Percentiles rank a stretch among this genome's conserved stretches.
Evolutionary conservation across 1,284 basidiomycete genomes (phyloP).

Genomic region (Somion occarium): DNA sequence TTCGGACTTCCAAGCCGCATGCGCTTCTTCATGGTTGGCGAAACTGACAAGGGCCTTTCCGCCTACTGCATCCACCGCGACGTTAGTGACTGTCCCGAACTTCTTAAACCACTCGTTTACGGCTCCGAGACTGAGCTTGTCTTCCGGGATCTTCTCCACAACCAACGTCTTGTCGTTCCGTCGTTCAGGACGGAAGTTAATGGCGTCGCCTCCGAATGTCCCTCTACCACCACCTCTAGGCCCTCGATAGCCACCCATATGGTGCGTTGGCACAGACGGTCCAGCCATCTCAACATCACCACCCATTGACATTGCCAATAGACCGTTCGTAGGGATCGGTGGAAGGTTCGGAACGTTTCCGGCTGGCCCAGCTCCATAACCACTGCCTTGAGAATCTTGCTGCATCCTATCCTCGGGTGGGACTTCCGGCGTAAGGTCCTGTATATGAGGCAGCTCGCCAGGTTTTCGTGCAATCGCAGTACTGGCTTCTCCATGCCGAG

Average conservation of each 20-base stretch:
- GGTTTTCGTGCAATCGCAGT: slow-evolving; percentile 38
- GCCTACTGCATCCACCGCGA: slow-evolving; percentile 76
- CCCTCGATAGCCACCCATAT: slow-evolving; percentile 32
- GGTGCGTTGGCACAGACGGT: slow-evolving; percentile 10
- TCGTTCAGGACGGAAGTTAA: slow-evolving; percentile 58
- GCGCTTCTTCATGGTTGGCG: slow-evolving; percentile 80
- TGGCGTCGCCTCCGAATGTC: slow-evolving; percentile 56
- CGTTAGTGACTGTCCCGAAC: slow-evolving; percentile 91
- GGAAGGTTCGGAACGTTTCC: slow-evolving; percentile 13
- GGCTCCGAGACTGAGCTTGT: slow-evolving; percentile 72
- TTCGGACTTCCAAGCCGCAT: slow-evolving; percentile 86
- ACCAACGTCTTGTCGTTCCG: slow-evolving; percentile 83
- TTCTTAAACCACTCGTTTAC: slow-evolving; percentile 90
- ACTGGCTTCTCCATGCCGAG: slow-evolving; percentile 44
- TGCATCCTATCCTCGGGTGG: slow-evolving; percentile 24
- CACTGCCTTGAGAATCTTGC: not conserved
- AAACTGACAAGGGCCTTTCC: slow-evolving; percentile 87
- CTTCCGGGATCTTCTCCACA: slow-evolving; percentile 90
- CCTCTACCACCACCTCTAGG: slow-evolving; percentile 38
- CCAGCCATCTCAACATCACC: slow-evolving; percentile 19
- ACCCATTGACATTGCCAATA: slow-evolving; percentile 8
- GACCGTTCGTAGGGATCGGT: slow-evolving; percentile 11
- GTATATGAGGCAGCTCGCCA: slow-evolving; percentile 73
- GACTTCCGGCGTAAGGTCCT: slow-evolving; percentile 65
- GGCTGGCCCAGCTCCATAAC: no score